Evolutionary conservation across 2,329 filamentous ascomycete genomes (phyloP).

Genomic region (Colletotrichum zoysiae): DNA sequence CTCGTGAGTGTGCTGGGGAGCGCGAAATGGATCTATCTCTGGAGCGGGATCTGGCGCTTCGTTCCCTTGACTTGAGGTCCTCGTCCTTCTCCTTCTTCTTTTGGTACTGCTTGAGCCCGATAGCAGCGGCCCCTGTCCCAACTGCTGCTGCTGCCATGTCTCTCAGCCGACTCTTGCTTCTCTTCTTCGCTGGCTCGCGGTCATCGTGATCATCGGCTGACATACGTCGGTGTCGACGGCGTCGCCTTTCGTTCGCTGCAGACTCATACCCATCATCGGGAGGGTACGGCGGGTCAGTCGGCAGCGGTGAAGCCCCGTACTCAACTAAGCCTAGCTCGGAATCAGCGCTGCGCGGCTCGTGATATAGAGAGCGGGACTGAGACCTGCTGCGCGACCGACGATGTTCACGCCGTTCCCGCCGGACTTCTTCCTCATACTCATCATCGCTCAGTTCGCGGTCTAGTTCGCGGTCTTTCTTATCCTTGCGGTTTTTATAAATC

Average conservation of each 20-base stretch:
- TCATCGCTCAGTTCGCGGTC: conserved; percentile 53
- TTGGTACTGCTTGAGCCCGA: conserved; percentile 72
- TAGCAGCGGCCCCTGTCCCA: conserved; percentile 70
- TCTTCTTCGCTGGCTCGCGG: conserved; percentile 56
- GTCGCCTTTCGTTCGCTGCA: conserved; percentile 59
- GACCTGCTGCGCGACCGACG: conserved; percentile 63
- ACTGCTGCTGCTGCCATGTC: conserved; percentile 67
- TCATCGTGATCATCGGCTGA: conserved; percentile 50
- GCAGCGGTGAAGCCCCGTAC: conserved; percentile 71
- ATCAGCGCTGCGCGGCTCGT: conserved; percentile 68
- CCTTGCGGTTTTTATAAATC: conserved; percentile 70
- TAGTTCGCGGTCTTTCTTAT: conserved; percentile 67
- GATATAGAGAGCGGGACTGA: conserved; percentile 62
- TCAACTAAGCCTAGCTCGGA: conserved; percentile 77
- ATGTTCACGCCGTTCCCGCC: conserved; percentile 38
- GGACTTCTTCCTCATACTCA: conserved; percentile 44
- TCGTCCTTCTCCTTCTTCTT: conserved; percentile 60
- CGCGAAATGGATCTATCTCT: conserved; percentile 33
- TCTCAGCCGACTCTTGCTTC: conserved; percentile 67
- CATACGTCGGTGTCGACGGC: conserved; percentile 54
- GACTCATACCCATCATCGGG: conserved; percentile 59
- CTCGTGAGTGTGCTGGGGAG: conserved; percentile 20
- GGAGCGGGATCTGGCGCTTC: conserved; percentile 30
- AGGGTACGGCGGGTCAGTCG: conserved; percentile 53
- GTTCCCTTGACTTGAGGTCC: conserved; percentile 40